Percentiles rank a stretch among this genome's conserved stretches.
Evolutionary conservation across 78 protist genomes (phyloP).

Genomic region (Emiliania huxleyi): DNA sequence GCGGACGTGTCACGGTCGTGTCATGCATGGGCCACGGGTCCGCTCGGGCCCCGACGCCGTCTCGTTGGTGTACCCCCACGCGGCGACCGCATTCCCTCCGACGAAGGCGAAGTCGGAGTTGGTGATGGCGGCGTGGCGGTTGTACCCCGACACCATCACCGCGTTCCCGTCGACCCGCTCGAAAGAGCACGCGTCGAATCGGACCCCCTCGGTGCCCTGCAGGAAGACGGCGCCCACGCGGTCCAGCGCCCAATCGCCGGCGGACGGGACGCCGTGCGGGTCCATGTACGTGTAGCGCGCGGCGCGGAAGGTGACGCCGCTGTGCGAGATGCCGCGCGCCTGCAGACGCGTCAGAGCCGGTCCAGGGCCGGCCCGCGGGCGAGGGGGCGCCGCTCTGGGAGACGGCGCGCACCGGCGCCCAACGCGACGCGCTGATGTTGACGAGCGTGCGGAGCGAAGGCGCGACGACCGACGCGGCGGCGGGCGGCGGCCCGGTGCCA

Average conservation of each 20-base stretch:
- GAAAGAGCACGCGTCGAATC: neutral
- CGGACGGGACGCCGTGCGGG: constrained; percentile 53
- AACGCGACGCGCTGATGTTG: neutral
- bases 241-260: constrained; percentile 62
- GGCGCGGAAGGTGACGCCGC: constrained; percentile 28
- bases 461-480: neutral
- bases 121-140: neutral
- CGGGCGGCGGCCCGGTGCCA: constrained; percentile 3
- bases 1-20: too few species aligned
- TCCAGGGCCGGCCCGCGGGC: too few species aligned
- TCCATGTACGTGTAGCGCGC: constrained; percentile 44
- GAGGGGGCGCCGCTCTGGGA: too few species aligned
- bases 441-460: neutral
- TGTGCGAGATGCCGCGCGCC: neutral
- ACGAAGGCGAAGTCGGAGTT: neutral
- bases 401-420: constrained; percentile 13
- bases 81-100: constrained; percentile 31
- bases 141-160: neutral
- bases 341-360: too few species aligned
- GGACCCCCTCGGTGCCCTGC: constrained; percentile 15
- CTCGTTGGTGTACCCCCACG: constrained; percentile 53
- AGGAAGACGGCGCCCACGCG: constrained; percentile 41
- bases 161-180: constrained; percentile 40
- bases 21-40: too few species aligned
- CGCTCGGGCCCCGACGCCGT: too few species aligned